Base-by-base conservation (phyloP, 768 basidiomycete species). In the Jaapia argillacea region DNA sequence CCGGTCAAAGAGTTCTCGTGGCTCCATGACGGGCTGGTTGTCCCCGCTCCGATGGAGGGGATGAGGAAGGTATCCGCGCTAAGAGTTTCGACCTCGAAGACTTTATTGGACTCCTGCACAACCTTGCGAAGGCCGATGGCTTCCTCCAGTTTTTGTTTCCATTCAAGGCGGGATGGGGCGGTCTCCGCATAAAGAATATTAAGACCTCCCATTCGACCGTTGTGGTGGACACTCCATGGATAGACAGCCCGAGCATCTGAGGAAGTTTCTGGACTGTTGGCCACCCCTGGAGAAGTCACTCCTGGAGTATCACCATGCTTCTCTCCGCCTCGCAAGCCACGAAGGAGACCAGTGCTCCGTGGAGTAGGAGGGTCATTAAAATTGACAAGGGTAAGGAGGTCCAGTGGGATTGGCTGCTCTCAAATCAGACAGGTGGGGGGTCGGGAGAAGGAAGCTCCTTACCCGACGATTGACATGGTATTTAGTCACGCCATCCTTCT, bases 31-130 rank as follows among this genome's bases (percentile, higher is more conserved):
- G 81, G 74, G 39, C 44, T 51, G n/a, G 51, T 47, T 22, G 51
- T 40, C 1, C 58, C 45, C 25, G 69, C 66, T 35, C 72, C 64
- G 45, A 82, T 65, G 1, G 81, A 74, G 0, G 88, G 85, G 18
- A 88, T 75, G 38, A 84, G 62, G 70, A 96, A 96, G 0, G 89
- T 92, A 53, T 93, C 89, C 16, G 77, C 70, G 57, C 90, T 93
- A 43, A 96, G 69, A 2, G 86, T 87, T 56, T 89, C 87, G 45
- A 92, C 75, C 64, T 97, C 92, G 52, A 97, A 96, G 14, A 89
- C 89, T 67, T 90, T 91, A 62, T 90, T 92, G 21, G 85, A 85
- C 56, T 97, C 93, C 56, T 93, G 85, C 23, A 92, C 89, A 25
- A 85, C 80, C 54, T 76, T 81, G 36, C 93, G 77, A 44, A 94